Evolutionary conservation across 352 stramenopile species (phyloP), one percentile per base, ranked within the genome.

Genomic region (Globisporangium orthogonon): DNA sequence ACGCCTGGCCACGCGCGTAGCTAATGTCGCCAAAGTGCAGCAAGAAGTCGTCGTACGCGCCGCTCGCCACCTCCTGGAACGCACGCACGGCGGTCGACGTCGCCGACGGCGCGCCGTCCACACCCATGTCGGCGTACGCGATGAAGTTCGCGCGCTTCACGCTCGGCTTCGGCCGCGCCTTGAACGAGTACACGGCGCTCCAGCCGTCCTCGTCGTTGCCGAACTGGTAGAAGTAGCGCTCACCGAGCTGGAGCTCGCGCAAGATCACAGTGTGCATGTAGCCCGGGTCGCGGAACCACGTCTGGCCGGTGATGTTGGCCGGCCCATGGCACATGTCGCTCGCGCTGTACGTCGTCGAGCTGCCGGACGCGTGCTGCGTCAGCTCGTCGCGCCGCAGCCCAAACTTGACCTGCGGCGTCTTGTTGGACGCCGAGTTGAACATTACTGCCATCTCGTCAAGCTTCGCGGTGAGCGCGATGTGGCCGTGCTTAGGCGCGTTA

Each of bases 341-440:
- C 0, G 67, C 67, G 4, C 51, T 13, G 58, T 67, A 51, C 39
- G 59, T 47, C n/a, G 41, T 47, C 41, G 41, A 47, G 41, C n/a
- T n/a, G 41, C 41, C 41, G 7, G 41, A 28, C 43, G 17, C 43
- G 43, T 10, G 43, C 43, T 0, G 15, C 43, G n/a, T 29, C 17
- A 48, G 43, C 43, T 17, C 43, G 6, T 29, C 43, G 4, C 4
- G 43, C 14, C 29, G n/a, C 9, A 39, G 46, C n/a, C 77, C 74
- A 29, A 74, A 87, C 35, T 66, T 71, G 3, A 74, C 74, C 23
- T 70, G 52, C 0, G 74, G 79, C 15, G 56, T 78, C 6, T 67
- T 56, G 0, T 64, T 63, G 0, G 74, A 85, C 41, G 71, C 77
- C 9, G 80, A 85, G 44, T 87, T 90, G 54, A 85, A 90, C 70